Conservation (phyloP, 768 basidiomycete genomes). For the Lactifluus echinatus region DNA sequence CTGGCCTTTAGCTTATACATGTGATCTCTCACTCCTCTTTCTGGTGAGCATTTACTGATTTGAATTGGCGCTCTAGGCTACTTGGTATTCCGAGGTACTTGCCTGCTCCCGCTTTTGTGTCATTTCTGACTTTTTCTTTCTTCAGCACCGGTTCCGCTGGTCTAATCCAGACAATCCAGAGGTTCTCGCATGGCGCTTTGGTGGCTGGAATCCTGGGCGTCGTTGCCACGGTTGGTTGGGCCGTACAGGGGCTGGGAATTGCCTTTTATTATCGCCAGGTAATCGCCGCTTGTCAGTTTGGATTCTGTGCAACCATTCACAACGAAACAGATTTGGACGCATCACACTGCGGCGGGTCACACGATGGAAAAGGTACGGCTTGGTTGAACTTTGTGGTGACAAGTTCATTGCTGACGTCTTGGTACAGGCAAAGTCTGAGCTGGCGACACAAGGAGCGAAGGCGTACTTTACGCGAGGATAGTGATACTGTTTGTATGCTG, state of each 20-base stretch:
- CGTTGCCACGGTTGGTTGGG: conserved; percentile 82
- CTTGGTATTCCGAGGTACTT: conserved; percentile 81
- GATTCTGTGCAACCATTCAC: neutral
- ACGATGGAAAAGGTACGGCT: conserved; percentile 69
- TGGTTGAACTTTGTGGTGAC: too few species aligned
- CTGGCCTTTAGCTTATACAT: conserved; percentile 88
- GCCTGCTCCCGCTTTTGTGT: neutral
- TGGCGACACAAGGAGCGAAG: conserved; percentile 78
- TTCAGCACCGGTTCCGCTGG: conserved; percentile 88
- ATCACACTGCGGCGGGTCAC: conserved; percentile 78
- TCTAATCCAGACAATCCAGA: conserved; percentile 83
- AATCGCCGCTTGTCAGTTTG: conserved; percentile 22
- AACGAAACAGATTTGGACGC: conserved; percentile 56
- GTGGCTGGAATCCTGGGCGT: conserved; percentile 75
- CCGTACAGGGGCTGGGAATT: conserved; percentile 73
- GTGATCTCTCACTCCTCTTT: conserved; percentile 35
- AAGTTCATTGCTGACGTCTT: conserved; percentile 1
- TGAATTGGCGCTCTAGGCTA: conserved; percentile 46
- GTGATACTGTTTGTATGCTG: conserved; percentile 23
- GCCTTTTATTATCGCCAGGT: conserved; percentile 76
- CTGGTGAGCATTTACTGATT: conserved; percentile 20
- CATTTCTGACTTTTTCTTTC: neutral
- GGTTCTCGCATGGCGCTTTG: conserved; percentile 63
- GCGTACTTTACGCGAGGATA: conserved; percentile 81
- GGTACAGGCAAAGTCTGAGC: conserved; percentile 68